Evolutionary conservation across 306 rosid genomes (phyloP).

Genomic region (Pterocarpus macrocarpus): DNA sequence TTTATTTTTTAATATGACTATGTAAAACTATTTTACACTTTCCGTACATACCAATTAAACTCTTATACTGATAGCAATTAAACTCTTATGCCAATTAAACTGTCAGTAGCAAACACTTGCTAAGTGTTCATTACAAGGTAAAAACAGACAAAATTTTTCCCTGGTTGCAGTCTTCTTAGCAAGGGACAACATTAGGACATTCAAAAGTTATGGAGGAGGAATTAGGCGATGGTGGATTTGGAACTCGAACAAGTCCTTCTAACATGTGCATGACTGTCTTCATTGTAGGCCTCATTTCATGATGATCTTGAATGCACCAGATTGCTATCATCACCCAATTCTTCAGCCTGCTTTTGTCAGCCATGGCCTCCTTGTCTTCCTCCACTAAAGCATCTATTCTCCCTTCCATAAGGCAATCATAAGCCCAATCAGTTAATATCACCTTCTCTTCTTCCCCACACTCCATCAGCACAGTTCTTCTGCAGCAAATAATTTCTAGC

Average conservation of each 20-base stretch:
- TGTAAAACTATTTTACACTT: too few species aligned
- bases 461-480: constrained; percentile 49
- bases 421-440: constrained; percentile 52
- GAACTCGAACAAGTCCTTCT: constrained; percentile 53
- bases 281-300: constrained; percentile 53
- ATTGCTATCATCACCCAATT: constrained; percentile 53
- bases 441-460: constrained; percentile 44
- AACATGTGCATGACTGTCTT: constrained; percentile 55
- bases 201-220: constrained; percentile 27
- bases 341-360: constrained; percentile 40
- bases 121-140: too few species aligned
- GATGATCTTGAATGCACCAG: constrained; percentile 28
- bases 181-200: not conserved
- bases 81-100: too few species aligned
- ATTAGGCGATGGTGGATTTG: constrained; percentile 45
- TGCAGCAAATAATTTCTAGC: constrained; percentile 55
- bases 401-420: constrained; percentile 53
- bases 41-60: too few species aligned
- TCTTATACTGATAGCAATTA: too few species aligned
- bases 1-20: too few species aligned
- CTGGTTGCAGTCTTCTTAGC: too few species aligned
- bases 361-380: constrained; percentile 50
- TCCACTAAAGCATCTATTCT: constrained; percentile 47
- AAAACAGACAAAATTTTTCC: too few species aligned
- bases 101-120: too few species aligned